Base-by-base conservation (phyloP, 176 grass and related monocot species). In the Hordeum marinum region DNA sequence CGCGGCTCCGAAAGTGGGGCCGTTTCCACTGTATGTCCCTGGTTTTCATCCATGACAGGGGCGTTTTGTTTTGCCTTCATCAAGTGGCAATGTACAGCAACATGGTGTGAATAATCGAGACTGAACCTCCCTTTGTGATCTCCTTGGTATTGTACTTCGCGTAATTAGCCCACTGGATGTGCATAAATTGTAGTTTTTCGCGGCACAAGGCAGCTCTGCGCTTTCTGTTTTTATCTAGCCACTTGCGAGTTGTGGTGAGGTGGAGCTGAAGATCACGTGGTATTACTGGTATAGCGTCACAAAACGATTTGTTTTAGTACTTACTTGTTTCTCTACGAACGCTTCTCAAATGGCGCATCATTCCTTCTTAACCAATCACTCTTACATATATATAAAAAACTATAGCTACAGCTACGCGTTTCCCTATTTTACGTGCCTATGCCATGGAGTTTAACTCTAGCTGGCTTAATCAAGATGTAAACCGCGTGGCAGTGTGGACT, bases 401-500 rank as follows among this genome's bases (percentile, higher is more conserved):
- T 58, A 31, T 27, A 3, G 1, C 42, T 4, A 10, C 50, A 36
- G 10, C 31, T 13, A 26, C 60, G 76, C 21, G 35, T 41, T 34
- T 2, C 21, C 48, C 4, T 50, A 50, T 50, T 50, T 63, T 11
- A 14, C n/a, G 23, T 43, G 11, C 43, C 45, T 46, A 46, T 46
- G 3, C 12, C 46, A 50, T 17, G 14, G 46, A 50, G 46, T 50
- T 50, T 50, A 50, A 43, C 9, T 75, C 41, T 13, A 25, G 4
- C n/a, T 26, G 74, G 48, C 68, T 84, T 84, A 67, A 83, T 80
- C 65, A 42, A 73, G 72, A 27, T 36, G 79, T 18, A 68, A 84
- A 87, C 60, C 76, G 89, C 85, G 68, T 84, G 25, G 26, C 61
- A 68, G 89, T 80, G 59, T 83, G 17, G 31, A 43, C 20, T 18